phyloP scores from a whole-genome alignment of 495 filamentous ascomycete species.

The Penicillium egyptiacum region DNA sequence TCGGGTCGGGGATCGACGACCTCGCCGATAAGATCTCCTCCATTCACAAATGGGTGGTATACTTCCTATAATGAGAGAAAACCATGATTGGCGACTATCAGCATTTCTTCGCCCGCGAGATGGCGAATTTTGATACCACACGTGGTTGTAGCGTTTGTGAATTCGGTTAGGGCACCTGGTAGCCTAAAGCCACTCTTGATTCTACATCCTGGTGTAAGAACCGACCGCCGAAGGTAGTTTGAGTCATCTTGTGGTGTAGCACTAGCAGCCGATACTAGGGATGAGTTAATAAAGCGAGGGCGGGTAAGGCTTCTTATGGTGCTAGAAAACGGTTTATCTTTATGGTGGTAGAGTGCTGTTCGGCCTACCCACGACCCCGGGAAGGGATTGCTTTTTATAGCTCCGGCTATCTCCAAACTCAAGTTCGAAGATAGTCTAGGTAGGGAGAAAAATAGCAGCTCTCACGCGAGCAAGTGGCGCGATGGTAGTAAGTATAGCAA shows the following conservation, averaged over 20 bases:
- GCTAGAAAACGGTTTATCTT: conserved; percentile 22
- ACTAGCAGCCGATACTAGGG: background rate
- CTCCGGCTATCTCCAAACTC: conserved; percentile 22
- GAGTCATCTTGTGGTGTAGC: conserved; percentile 25
- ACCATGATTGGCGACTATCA: conserved; percentile 25
- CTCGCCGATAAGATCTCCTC: conserved; percentile 23
- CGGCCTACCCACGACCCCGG: conserved; percentile 26
- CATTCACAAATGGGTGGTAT: conserved; percentile 23
- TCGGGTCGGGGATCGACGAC: conserved; percentile 22
- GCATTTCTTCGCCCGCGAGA: conserved; percentile 14
- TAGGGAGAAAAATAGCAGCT: conserved; percentile 26
- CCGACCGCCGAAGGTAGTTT: conserved; percentile 28
- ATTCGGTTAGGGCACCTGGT: conserved; percentile 15
- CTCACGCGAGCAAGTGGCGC: conserved; percentile 22
- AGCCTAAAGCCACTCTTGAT: conserved; percentile 18
- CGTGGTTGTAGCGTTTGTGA: conserved; percentile 23
- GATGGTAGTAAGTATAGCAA: conserved; percentile 22
- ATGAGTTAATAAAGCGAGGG: conserved; percentile 19
- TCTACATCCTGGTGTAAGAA: conserved; percentile 27
- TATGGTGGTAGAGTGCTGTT: conserved; percentile 27
- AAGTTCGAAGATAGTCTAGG: conserved; percentile 30
- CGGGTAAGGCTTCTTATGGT: conserved; percentile 23
- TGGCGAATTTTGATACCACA: conserved; percentile 28
- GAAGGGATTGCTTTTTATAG: conserved; percentile 24
- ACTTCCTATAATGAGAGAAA: conserved; percentile 24